Percentiles rank a stretch among this genome's conserved stretches.
Conservation (phyloP, 2,329 filamentous ascomycete genomes). For the Camillea tinctor region DNA sequence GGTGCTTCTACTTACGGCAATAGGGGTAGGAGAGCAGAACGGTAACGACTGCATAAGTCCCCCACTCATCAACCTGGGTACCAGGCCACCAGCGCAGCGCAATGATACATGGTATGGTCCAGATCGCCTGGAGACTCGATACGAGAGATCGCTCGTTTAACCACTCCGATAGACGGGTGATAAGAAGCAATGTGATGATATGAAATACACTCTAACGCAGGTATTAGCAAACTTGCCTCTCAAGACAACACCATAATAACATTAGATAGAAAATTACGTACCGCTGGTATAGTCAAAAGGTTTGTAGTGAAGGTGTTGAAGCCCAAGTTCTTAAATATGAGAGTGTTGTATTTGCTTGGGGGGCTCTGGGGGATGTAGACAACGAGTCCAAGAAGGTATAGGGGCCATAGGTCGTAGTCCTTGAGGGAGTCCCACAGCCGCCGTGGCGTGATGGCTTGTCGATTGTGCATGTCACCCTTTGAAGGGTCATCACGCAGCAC, state of each 20-base stretch:
- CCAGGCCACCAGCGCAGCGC: conserved; percentile 48
- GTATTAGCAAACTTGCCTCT: conserved; percentile 30
- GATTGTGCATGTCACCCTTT: conserved; percentile 59
- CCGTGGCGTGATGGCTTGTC: conserved; percentile 48
- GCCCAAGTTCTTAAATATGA: conserved; percentile 49
- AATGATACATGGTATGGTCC: conserved; percentile 55
- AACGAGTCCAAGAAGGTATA: conserved; percentile 50
- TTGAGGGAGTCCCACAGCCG: conserved; percentile 48
- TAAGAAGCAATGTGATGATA: conserved; percentile 49
- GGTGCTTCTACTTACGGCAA: conserved; percentile 35
- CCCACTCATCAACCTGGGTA: conserved; percentile 44
- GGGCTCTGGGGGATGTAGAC: conserved; percentile 49
- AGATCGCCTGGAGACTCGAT: conserved; percentile 46
- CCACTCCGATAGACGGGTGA: conserved; percentile 50
- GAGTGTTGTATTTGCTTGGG: conserved; percentile 49
- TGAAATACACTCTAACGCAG: conserved; percentile 41
- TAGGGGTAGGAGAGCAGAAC: conserved; percentile 55
- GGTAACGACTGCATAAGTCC: conserved; percentile 49
- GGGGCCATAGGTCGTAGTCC: conserved; percentile 57
- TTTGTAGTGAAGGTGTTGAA: conserved; percentile 57
- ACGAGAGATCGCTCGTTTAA: conserved; percentile 49
- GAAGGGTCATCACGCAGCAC: conserved; percentile 55
- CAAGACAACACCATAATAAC: conserved; percentile 4
- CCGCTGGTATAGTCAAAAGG: conserved; percentile 50
- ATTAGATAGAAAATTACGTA: not conserved